Evolutionary conservation across 2,329 filamentous ascomycete genomes (phyloP), one percentile per base, ranked within the genome.

Genomic region (Pyricularia sp.): DNA sequence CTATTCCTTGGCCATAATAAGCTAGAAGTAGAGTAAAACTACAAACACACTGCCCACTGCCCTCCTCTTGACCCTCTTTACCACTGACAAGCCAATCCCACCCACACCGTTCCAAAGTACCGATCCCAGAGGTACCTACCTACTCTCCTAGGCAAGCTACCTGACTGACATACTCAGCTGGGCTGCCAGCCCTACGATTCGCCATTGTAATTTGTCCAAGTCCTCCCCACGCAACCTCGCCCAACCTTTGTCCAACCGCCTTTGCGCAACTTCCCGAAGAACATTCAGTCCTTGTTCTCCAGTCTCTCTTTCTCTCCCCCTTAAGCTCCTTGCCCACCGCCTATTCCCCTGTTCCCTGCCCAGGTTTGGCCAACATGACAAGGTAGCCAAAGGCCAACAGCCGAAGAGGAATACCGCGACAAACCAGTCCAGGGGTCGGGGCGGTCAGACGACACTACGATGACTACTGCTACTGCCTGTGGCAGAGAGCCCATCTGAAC

Each of bases 291-390:
- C 58, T 61, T n/a, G 17, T 50, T 50, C 42, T 50, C 5, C 20
- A 50, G 2, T 42, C 11, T 42, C 36, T 42, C 36, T 50, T 17
- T 7, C 28, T 30, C 28, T 42, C 14, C 12, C 33, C 12, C 33
- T 14, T 36, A 14, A 50, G 0, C 23, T 61, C 58, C 58, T 61
- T 65, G 28, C 3, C 28, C 63, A 30, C 28, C 17, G 33, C 11
- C 63, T 30, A 65, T 65, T 36, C 9, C 63, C 63, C 63, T 65
- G 63, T 65, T 33, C 63, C 63, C 63, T 30, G 63, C 23, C 25
- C 25, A 64, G 12, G 4, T 50, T 58, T 26, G 58, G 63, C 63
- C 63, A 28, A 65, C 63, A 28, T 30, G 26, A 28, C 63, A 30
- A 30, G 31, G 63, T n/a, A 65, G 31, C 25, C 63, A 30, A 20